Base-by-base conservation (phyloP, 169 alveolate species). In the Plasmodium malariae region DNA sequence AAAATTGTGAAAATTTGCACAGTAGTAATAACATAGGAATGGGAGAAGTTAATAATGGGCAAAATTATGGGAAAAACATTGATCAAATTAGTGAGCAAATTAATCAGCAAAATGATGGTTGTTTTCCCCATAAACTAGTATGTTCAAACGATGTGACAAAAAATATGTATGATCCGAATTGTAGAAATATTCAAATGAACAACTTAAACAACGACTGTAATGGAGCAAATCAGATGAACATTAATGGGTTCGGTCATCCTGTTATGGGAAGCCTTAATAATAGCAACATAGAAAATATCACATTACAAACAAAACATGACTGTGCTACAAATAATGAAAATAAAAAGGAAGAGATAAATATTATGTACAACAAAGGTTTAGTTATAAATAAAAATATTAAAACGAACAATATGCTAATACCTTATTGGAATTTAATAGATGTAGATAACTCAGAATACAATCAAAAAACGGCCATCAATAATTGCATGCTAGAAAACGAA, bases 351-450 rank as follows among this genome's bases (percentile, higher is more conserved):
- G 21, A 51, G 32, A 36, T 55, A 55, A 85, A 85, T 49, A 70
- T 69, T 26, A 69, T 86, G 67, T 86, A 86, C 51, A 86, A 86
- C 57, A 68, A 86, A 45, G 92, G 92, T 2, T 49, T 86, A 34
- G 92, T 86, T 24, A 71, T 68, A 55, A 86, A 86, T 70, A 69
- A 86, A 57, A 36, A 37, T 14, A 57, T 86, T 5, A 70, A 55
- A 57, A 51, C 86, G 12, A 54, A 65, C 24, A 54, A 45, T 24
- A 43, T 86, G 73, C 45, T 86, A 2, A 86, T 86, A 28, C 92
- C 92, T 12, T 86, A 86, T 63, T 86, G 92, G 92, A 70, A 86
- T 72, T 71, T 86, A 21, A 67, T 51, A 9, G 92, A 86, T 72
- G 32, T 65, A 24, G 92, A 86, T 70, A 45, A 19, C 32, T 21